Base-by-base conservation (phyloP, 768 basidiomycete genomes). In the Rossbeevera mucosa region DNA sequence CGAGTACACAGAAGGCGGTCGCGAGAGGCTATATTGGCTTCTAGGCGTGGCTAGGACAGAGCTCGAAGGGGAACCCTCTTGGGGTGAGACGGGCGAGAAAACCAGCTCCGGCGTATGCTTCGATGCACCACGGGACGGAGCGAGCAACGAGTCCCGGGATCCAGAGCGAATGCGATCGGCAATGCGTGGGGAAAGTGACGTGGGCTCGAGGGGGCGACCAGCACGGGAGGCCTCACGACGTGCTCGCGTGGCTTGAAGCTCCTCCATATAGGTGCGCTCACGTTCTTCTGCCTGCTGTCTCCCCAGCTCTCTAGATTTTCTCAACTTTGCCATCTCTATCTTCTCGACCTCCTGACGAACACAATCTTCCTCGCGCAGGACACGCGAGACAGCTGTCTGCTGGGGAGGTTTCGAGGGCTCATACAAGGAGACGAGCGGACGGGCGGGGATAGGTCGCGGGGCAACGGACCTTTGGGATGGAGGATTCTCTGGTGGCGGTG, bases 221-320 rank as follows among this genome's bases (percentile, higher is more conserved):
- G 72, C 74, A 61, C 83, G 78, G 50, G 74, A 69, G 3, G 74
- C 69, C 61, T 89, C 86, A 55, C 84, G 79, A 59, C 88, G 72
- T 38, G 72, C 54, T 57, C 88, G 76, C 3, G 86, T 71, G 26
- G 83, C 84, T 31, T 72, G 73, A 16, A 90, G 73, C 64, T 83
- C 80, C 45, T 85, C 84, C 13, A 74, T 71, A 62, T 79, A 85
- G 49, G 71, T 56, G 41, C 75, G 76, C 59, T 78, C 79, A 58
- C 73, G 74, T 59, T 83, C 82, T 59, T 82, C 81, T 53, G 72
- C 67, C 40, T 63, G 64, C 46, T 61, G 70, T 56, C 46, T 65
- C 31, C 64, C 63, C 46, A 52, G 28, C 18, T 70, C 72, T 47
- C 64, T 55, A 21, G 77, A 73, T 58, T 69, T 71, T 55, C 76